Conservation (phyloP, 257 asterid species). For the Penstemon davidsonii region DNA sequence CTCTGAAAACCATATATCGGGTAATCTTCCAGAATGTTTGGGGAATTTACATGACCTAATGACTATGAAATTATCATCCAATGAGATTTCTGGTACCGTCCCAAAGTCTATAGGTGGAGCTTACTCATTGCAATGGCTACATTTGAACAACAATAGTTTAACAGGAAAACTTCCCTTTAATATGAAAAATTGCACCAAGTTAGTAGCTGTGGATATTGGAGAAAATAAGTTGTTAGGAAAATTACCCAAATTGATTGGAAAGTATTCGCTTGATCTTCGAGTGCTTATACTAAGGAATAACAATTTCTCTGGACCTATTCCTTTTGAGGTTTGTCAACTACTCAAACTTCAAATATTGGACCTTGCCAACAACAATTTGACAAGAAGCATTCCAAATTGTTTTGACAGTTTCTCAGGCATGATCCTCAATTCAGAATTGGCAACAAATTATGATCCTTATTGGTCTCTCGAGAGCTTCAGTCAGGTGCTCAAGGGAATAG, state of each 20-base stretch:
- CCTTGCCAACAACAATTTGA: too few relatives aligned
- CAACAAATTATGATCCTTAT: too few relatives aligned
- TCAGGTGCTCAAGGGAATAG: neutral
- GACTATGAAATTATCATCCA: neutral
- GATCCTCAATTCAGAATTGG: neutral
- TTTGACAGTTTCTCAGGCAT: slow-evolving; percentile 11
- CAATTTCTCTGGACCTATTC: too few relatives aligned
- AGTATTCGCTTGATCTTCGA: neutral
- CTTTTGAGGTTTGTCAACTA: too few relatives aligned
- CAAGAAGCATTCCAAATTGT: neutral
- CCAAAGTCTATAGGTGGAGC: slow-evolving; percentile 6
- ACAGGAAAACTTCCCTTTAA: slow-evolving; percentile 3
- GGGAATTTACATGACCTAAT: too few relatives aligned
- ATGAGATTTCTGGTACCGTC: slow-evolving; percentile 4
- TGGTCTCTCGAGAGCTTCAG: too few relatives aligned
- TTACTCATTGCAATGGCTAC: neutral
- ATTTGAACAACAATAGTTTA: slow-evolving; percentile 2
- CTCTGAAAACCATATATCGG: too few relatives aligned
- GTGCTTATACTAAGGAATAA: neutral
- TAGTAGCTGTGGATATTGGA: slow-evolving; percentile 1
- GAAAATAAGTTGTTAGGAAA: slow-evolving; percentile 3
- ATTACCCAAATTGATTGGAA: slow-evolving; percentile 5
- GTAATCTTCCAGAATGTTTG: too few relatives aligned
- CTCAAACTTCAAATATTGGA: too few relatives aligned
- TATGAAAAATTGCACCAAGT: neutral